Conservation (phyloP, 306 rosid genomes). For the Carpinus viminea region DNA sequence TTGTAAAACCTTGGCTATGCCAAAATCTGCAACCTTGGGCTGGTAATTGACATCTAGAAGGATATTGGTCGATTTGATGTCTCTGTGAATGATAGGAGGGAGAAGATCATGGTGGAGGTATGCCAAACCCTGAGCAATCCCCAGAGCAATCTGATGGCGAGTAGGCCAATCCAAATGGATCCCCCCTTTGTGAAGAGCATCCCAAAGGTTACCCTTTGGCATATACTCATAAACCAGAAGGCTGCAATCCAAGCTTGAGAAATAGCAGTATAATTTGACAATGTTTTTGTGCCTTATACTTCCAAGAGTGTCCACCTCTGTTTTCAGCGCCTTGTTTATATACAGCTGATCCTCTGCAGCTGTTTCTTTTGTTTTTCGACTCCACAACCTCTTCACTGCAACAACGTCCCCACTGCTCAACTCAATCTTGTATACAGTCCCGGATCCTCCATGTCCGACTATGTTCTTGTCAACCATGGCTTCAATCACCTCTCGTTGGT, state of each 20-base stretch:
- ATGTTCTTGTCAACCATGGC: slow-evolving; percentile 85
- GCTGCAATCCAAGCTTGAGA: slow-evolving; percentile 71
- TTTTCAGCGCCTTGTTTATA: slow-evolving; percentile 62
- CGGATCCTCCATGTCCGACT: slow-evolving; percentile 93
- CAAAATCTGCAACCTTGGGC: slow-evolving; percentile 96
- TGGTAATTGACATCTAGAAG: slow-evolving; percentile 76
- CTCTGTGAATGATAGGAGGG: slow-evolving; percentile 82
- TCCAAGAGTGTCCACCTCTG: slow-evolving; percentile 93
- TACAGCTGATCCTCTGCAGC: slow-evolving; percentile 53
- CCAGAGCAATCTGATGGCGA: slow-evolving; percentile 77
- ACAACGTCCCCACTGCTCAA: slow-evolving; percentile 68
- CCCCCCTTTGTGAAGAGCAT: slow-evolving; percentile 78
- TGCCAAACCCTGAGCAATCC: slow-evolving; percentile 86
- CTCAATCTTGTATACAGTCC: slow-evolving; percentile 81
- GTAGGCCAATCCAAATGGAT: slow-evolving; percentile 84
- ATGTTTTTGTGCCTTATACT: slow-evolving; percentile 91
- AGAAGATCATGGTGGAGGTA: slow-evolving; percentile 93
- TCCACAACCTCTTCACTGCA: slow-evolving; percentile 81
- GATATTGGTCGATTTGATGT: slow-evolving; percentile 86
- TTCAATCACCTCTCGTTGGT: slow-evolving; percentile 66
- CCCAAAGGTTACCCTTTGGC: slow-evolving; percentile 96
- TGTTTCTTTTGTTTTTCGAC: slow-evolving; percentile 49
- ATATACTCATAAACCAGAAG: slow-evolving; percentile 87
- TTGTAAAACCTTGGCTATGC: slow-evolving; percentile 95
- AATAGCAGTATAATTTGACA: slow-evolving; percentile 78